Percentiles rank a stretch among this genome's conserved stretches.
These are phyloP conservation scores for Russula sp. DNA, from an alignment of 768 basidiomycete species.

Conservation along the genomic window DNA sequence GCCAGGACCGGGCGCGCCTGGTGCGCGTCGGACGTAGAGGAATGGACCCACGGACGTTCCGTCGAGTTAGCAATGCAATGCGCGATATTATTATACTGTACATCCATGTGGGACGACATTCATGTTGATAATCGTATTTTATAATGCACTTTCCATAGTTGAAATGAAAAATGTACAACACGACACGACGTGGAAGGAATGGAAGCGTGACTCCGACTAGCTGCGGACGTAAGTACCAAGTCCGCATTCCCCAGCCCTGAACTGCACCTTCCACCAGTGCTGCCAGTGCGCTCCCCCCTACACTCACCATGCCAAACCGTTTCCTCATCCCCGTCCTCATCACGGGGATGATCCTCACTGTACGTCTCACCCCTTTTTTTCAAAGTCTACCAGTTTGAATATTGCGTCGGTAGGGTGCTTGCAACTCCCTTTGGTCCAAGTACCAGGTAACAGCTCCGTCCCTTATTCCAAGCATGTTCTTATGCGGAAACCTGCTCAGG, in stretches of 20 bases:
- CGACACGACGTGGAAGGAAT: background rate
- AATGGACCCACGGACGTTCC: background rate
- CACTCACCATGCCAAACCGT: conserved; percentile 51
- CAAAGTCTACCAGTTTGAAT: conserved; percentile 1
- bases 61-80: background rate
- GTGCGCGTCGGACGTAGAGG: conserved; percentile 5
- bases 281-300: background rate
- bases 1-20: background rate
- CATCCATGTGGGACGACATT: conserved; percentile 1
- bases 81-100: conserved; percentile 19
- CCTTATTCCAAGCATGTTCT: background rate
- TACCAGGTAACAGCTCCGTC: conserved; percentile 53
- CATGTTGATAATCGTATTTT: background rate
- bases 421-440: conserved; percentile 77
- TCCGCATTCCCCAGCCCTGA: too few species aligned
- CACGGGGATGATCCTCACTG: conserved; percentile 89
- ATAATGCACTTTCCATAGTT: background rate
- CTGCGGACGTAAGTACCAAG: background rate
- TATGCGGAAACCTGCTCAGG: conserved; percentile 37
- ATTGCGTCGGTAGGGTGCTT: conserved; percentile 50
- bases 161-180: conserved; percentile 1
- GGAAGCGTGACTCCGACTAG: background rate
- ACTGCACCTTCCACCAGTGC: background rate
- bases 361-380: conserved; percentile 30
- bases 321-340: conserved; percentile 75